Percentiles rank a stretch among this genome's conserved stretches.
Evolutionary conservation across 1,284 basidiomycete genomes (phyloP).

Genomic region (Cryptococcus sp.): DNA sequence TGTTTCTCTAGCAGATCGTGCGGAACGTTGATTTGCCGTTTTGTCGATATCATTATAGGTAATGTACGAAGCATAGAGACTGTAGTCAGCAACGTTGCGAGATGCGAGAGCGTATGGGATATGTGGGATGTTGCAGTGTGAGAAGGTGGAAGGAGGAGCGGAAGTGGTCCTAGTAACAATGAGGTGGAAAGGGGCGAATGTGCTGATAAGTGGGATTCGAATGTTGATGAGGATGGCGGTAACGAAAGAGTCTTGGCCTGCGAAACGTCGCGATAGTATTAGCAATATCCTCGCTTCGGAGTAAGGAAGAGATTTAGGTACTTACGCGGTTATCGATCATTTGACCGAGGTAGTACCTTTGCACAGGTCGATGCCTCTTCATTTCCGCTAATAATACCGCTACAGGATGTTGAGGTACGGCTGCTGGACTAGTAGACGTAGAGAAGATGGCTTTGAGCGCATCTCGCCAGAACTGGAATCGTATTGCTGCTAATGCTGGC

Average conservation of each 20-base stretch:
- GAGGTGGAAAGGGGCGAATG: slow-evolving; percentile 78
- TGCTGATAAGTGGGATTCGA: slow-evolving; percentile 69
- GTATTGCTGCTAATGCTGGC: slow-evolving; percentile 77
- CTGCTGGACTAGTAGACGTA: slow-evolving; percentile 3
- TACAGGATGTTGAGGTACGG: slow-evolving; percentile 72
- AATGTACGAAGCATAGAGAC: slow-evolving; percentile 67
- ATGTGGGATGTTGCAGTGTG: slow-evolving; percentile 61
- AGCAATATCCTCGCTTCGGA: slow-evolving; percentile 2
- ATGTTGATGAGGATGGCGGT: slow-evolving; percentile 65
- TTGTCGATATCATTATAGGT: slow-evolving; percentile 67
- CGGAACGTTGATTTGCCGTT: slow-evolving; percentile 76
- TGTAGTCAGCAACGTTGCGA: slow-evolving; percentile 55
- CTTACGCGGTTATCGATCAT: slow-evolving; percentile 82
- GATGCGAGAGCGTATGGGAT: slow-evolving; percentile 69
- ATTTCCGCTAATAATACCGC: slow-evolving; percentile 71
- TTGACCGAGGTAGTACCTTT: slow-evolving; percentile 73
- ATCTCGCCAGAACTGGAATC: slow-evolving; percentile 92
- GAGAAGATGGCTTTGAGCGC: slow-evolving; percentile 65
- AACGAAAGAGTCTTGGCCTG: slow-evolving; percentile 74
- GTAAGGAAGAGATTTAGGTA: slow-evolving; percentile 18
- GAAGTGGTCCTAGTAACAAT: slow-evolving; percentile 74
- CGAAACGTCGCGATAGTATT: slow-evolving; percentile 1
- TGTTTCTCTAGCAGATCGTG: slow-evolving; percentile 78
- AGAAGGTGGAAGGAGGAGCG: slow-evolving; percentile 62
- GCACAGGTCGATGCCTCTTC: slow-evolving; percentile 54